phyloP scores from a whole-genome alignment of 345 rosid genomes.

The Citrus maxima region DNA sequence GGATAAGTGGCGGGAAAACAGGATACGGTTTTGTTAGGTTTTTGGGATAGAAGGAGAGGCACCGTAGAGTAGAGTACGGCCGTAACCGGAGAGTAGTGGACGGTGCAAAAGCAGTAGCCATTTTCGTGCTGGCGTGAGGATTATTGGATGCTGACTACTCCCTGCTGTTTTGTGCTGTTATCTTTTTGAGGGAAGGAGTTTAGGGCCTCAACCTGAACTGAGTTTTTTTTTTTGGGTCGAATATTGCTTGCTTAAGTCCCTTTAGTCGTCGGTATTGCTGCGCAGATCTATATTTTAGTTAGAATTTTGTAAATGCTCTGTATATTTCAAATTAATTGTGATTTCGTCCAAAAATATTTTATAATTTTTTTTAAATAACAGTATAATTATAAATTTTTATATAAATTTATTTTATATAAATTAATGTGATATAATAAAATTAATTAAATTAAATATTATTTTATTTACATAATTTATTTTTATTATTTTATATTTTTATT shows the following conservation, averaged over 20 bases:
- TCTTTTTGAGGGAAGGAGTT: not conserved
- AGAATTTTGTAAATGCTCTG: not conserved
- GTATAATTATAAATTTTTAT: no score
- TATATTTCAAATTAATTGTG: not conserved
- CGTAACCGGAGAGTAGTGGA: constrained; percentile 46
- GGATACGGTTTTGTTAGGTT: constrained; percentile 14
- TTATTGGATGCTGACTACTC: constrained; percentile 2
- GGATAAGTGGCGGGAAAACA: constrained; percentile 27
- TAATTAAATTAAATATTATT: no score
- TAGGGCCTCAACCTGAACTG: constrained; percentile 1
- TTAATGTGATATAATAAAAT: no score
- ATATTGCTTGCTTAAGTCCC: not conserved
- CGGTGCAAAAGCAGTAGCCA: constrained; percentile 49
- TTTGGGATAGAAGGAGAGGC: constrained; percentile 38
- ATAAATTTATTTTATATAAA: no score
- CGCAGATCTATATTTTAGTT: not conserved
- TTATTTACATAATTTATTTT: no score
- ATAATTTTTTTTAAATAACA: no score
- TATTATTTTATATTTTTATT: no score
- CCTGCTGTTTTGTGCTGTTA: not conserved
- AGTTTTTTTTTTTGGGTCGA: not conserved
- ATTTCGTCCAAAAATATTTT: not conserved
- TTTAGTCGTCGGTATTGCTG: not conserved
- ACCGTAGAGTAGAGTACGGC: constrained; percentile 40
- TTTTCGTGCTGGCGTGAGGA: not conserved